phyloP scores from a whole-genome alignment of 2,329 filamentous ascomycete species.

The Magnaporthiopsis poae region DNA sequence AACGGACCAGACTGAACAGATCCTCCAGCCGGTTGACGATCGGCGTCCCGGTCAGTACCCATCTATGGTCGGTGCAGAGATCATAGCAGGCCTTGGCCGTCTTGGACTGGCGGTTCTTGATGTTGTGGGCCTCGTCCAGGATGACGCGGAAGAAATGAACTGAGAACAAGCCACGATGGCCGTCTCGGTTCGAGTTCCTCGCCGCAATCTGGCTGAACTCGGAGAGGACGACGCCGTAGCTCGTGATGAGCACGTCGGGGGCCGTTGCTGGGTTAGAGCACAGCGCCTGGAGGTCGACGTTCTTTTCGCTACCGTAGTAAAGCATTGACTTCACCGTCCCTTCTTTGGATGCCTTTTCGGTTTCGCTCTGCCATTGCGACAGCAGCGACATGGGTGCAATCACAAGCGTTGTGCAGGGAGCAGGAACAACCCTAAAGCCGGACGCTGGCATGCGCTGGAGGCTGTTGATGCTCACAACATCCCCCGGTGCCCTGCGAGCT shows the following conservation, averaged over 20 bases:
- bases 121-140: constrained; percentile 86
- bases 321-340: constrained; percentile 76
- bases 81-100: constrained; percentile 93
- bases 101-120: constrained; percentile 84
- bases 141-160: constrained; percentile 92
- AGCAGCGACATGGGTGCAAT: constrained; percentile 94
- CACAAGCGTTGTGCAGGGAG: constrained; percentile 83
- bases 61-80: constrained; percentile 72
- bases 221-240: constrained; percentile 82
- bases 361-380: constrained; percentile 95
- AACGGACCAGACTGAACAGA: constrained; percentile 83
- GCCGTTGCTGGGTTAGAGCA: constrained; percentile 71
- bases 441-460: constrained; percentile 2
- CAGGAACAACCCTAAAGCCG: constrained; percentile 41
- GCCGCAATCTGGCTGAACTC: constrained; percentile 70
- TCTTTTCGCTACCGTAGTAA: constrained; percentile 86
- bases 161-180: constrained; percentile 71
- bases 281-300: constrained; percentile 63
- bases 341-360: constrained; percentile 75
- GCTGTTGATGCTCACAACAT: constrained; percentile 4
- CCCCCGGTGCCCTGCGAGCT: constrained; percentile 29
- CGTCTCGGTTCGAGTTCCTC: constrained; percentile 50
- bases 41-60: constrained; percentile 88
- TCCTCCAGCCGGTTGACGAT: constrained; percentile 95
- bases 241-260: constrained; percentile 87